Conservation (phyloP, 2,329 filamentous ascomycete species). For the Arthroderma sp. region DNA sequence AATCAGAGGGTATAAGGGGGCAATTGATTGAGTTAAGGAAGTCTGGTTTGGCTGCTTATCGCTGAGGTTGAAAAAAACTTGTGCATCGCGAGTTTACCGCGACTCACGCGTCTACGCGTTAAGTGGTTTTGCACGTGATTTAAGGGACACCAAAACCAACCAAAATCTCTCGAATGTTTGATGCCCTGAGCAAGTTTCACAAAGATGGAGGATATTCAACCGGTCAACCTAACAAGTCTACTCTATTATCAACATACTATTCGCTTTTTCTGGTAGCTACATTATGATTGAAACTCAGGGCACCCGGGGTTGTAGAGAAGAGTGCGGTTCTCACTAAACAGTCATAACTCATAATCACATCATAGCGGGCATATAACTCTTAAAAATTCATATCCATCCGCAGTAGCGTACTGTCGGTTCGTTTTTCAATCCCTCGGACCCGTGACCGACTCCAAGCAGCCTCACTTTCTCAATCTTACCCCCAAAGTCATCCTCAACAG, state of each 20-base stretch:
- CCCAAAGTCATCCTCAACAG: constrained; percentile 30
- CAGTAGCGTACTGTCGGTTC: constrained; percentile 21
- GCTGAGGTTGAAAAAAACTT: too few species aligned
- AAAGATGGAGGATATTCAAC: too few species aligned
- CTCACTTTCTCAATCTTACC: constrained; percentile 33
- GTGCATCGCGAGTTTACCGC: not conserved
- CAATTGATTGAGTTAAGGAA: not conserved
- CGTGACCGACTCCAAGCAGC: constrained; percentile 32
- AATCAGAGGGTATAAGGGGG: not conserved
- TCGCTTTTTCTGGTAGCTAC: too few species aligned
- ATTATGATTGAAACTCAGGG: too few species aligned
- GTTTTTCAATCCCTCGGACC: constrained; percentile 32
- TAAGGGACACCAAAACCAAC: too few species aligned
- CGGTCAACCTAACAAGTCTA: too few species aligned
- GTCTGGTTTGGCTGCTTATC: not conserved
- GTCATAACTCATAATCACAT: not conserved
- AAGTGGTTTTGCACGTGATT: not conserved
- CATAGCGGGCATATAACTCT: not conserved
- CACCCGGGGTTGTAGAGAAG: too few species aligned
- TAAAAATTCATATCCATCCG: constrained; percentile 11
- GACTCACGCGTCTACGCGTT: not conserved
- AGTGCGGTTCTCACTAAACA: not conserved
- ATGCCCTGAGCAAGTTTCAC: too few species aligned
- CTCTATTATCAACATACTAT: too few species aligned
- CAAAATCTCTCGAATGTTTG: too few species aligned